Base-by-base conservation (phyloP, 257 asterid genomes). In the Primulina tabacum region DNA sequence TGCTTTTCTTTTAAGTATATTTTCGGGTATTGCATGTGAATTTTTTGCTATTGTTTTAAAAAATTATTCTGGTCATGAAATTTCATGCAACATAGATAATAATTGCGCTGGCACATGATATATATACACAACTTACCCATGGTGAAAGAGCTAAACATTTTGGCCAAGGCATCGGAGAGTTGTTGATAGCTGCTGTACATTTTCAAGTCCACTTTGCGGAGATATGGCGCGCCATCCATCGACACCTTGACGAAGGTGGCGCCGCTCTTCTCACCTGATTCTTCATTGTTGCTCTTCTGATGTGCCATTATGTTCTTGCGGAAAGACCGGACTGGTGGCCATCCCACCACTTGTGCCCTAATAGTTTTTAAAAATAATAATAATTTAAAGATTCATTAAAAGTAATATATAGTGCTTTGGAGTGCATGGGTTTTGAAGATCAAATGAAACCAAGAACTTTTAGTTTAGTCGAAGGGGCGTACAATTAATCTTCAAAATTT, bases 271-370 rank as follows among this genome's bases (percentile, higher is more conserved):
- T 69, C 78, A 4, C 60, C 68, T 75, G 57, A 17, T 4, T 76
- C 83, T 56, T 64, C 85, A 0, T 14, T 57, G 58, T 65, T 21
- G 74, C 77, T 80, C 68, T 80, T 80, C 64, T 78, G 76, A 18
- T 63, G 72, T 11, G 84, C 78, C 85, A 89, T 84, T 24, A 84
- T 74, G 79, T 87, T 91, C 91, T 91, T 91, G 7, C 97, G 86
- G 77, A 80, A 87, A 0, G 95, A 85, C 47, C 96, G 84, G 55
- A 91, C 88, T 8, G 97, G 97, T 7, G 97, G 97, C 97, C 97
- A 91, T 47, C 97, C 97, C 61, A 91, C 97, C 79, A 91, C 87
- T 75, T 89, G 97, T 71, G 96, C 89, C 88, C 97, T 91, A 60
- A 10, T 87, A 60, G 11, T 32, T 21, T 38, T 63, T 37, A 28